Evolutionary conservation across 306 rosid species (phyloP).

Genomic region (Rosa multiflora): DNA sequence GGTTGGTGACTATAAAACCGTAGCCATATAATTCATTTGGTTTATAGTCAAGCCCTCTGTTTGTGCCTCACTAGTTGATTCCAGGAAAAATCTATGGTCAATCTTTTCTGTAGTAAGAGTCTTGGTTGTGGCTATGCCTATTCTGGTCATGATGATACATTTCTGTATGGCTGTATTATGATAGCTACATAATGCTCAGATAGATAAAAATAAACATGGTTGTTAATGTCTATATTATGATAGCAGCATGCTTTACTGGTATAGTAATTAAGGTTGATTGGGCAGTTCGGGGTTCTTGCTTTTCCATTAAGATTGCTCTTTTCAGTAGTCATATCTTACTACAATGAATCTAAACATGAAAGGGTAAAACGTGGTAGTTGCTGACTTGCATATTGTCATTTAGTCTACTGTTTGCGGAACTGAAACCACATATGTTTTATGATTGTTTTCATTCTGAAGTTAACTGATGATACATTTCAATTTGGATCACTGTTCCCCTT

Average conservation of each 20-base stretch:
- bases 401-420: background rate
- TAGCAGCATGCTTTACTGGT: background rate
- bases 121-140: background rate
- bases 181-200: too few relatives aligned
- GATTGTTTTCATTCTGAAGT: too few relatives aligned
- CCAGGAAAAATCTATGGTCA: background rate
- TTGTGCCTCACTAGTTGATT: background rate
- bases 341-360: background rate
- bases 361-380: background rate
- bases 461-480: too few relatives aligned
- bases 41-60: background rate
- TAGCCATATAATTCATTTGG: background rate
- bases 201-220: background rate
- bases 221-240: background rate
- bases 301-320: background rate
- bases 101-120: background rate
- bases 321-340: background rate
- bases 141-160: background rate
- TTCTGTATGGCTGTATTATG: background rate
- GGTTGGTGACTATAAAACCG: background rate
- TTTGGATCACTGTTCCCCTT: constrained; percentile 69
- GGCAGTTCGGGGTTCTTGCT: background rate
- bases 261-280: background rate
- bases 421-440: background rate
- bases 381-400: background rate